Conservation (phyloP, 805 yeast species). For the Maudiozyma bulderi region DNA sequence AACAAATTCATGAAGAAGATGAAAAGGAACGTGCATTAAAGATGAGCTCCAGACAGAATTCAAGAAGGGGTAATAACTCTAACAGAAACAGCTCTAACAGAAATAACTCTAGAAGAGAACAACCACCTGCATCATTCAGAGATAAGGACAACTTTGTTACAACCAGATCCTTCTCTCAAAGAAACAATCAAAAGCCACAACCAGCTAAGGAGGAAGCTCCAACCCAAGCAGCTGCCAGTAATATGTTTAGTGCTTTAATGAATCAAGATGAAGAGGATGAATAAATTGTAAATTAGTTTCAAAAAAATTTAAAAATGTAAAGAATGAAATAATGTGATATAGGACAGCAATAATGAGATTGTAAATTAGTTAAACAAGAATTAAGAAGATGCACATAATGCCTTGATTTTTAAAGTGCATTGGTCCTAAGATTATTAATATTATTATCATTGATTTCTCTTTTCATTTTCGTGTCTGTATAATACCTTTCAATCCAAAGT, state of each 20-base stretch:
- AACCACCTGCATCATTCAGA: constrained; percentile 8
- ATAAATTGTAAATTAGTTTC: not conserved
- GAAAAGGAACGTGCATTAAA: constrained; percentile 45
- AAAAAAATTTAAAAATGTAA: not conserved
- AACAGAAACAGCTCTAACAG: constrained; percentile 2
- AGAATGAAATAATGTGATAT: too few relatives aligned
- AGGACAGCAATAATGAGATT: too few relatives aligned
- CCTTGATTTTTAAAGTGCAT: too few relatives aligned
- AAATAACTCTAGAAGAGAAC: not conserved
- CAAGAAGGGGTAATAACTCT: constrained; percentile 32
- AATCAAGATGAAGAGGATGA: constrained; percentile 21
- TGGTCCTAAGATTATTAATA: too few relatives aligned
- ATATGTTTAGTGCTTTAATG: constrained; percentile 29
- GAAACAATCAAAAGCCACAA: constrained; percentile 18
- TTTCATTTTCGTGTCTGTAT: not conserved
- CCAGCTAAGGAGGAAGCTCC: constrained; percentile 18
- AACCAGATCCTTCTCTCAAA: constrained; percentile 25
- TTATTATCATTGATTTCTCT: not conserved
- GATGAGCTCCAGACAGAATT: constrained; percentile 29
- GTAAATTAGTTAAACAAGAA: too few relatives aligned
- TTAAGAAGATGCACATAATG: too few relatives aligned
- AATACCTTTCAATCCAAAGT: not conserved
- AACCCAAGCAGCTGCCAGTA: constrained; percentile 17
- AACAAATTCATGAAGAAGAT: constrained; percentile 84
- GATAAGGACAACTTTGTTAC: constrained; percentile 24